phyloP scores from a whole-genome alignment of 371 early-diverging fungal genomes.

The Mucor mucedo region DNA sequence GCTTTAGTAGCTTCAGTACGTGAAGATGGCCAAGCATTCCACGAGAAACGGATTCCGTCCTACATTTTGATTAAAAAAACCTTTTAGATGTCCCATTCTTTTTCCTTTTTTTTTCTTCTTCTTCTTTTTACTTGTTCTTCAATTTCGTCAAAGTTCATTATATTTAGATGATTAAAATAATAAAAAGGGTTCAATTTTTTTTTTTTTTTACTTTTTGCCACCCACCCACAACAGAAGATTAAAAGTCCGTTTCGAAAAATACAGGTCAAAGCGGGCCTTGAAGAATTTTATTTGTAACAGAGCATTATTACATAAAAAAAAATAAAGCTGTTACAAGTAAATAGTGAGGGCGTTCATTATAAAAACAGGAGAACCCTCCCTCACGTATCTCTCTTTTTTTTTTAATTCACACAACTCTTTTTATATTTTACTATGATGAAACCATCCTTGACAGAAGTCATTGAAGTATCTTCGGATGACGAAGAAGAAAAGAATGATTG shows the following conservation, averaged over 20 bases:
- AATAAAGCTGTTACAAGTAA: no score
- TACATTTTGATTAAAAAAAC: constrained; percentile 11
- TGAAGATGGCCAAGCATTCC: constrained; percentile 98
- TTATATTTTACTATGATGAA: not conserved
- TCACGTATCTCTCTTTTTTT: no score
- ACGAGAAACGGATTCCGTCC: constrained; percentile 97
- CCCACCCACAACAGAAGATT: not conserved
- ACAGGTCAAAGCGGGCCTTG: not conserved
- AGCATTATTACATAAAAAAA: no score
- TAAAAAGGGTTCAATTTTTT: not conserved
- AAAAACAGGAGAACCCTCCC: no score
- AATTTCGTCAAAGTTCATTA: constrained; percentile 88
- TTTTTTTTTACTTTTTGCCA: not conserved
- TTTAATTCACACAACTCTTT: no score
- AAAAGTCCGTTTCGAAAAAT: not conserved
- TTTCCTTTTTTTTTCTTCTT: not conserved
- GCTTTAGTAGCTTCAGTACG: constrained; percentile 94
- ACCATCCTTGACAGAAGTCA: no score
- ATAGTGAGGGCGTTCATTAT: no score
- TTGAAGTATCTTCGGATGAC: no score
- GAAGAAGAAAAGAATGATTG: no score
- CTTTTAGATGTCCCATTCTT: not conserved
- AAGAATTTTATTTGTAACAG: not conserved
- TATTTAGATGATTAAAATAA: not conserved
- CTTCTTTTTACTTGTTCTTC: constrained; percentile 68